A percentile compares a stretch with the other conserved stretches of the same genome.
phyloP scores from a whole-genome alignment of 208 protist species.

The Acanthamoeba royreba region DNA sequence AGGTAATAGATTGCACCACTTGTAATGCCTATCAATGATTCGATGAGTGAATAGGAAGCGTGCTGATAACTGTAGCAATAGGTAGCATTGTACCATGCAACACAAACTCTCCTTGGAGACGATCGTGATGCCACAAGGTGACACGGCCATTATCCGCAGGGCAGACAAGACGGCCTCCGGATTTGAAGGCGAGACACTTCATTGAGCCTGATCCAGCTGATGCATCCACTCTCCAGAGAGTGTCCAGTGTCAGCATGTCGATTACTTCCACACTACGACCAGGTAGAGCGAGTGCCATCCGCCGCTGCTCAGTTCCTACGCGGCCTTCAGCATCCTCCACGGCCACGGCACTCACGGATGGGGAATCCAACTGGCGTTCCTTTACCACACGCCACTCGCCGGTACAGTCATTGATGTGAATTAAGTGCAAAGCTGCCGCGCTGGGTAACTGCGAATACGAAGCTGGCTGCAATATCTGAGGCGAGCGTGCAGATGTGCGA shows the following conservation, averaged over 20 bases:
- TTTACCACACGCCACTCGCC: neutral
- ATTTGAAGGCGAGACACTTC: neutral
- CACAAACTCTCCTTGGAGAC: neutral
- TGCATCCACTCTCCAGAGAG: neutral
- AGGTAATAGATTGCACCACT: neutral
- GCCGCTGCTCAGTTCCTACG: neutral
- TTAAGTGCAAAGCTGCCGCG: neutral
- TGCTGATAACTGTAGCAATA: neutral
- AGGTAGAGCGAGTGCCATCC: neutral
- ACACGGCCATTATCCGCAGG: neutral
- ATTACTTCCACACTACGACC: neutral
- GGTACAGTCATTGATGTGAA: neutral
- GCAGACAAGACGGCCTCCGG: neutral
- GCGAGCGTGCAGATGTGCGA: neutral
- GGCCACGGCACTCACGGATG: neutral
- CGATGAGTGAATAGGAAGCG: neutral
- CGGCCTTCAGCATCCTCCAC: neutral
- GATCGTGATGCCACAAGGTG: neutral
- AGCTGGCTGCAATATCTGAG: neutral
- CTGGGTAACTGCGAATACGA: neutral
- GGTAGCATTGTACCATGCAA: neutral
- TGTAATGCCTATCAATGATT: neutral
- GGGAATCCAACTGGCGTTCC: neutral
- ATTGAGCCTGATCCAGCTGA: neutral
- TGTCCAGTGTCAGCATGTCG: neutral